Conservation (phyloP, 306 rosid genomes). For the Gillenia trifoliata region DNA sequence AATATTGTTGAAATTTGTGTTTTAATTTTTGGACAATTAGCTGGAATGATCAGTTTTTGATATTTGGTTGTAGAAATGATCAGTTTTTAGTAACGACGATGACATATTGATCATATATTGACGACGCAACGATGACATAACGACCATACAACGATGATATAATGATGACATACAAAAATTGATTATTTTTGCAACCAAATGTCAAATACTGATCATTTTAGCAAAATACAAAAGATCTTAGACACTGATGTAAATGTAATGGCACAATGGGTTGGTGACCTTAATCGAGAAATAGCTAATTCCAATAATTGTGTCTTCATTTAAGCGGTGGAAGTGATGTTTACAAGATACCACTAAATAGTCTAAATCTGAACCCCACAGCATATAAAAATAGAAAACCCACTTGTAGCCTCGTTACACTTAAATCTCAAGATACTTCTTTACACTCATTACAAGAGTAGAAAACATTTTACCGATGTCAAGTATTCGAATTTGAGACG, state of each 20-base stretch:
- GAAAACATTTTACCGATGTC: not conserved
- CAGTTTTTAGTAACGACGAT: too few species aligned
- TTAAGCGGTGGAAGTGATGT: not conserved
- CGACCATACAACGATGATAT: too few species aligned
- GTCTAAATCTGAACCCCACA: not conserved
- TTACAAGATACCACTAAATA: not conserved
- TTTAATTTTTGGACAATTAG: too few species aligned
- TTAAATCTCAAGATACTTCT: not conserved
- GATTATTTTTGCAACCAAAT: too few species aligned
- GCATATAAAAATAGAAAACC: not conserved
- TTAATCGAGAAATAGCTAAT: not conserved
- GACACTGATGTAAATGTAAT: conserved; percentile 2
- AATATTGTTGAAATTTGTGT: too few species aligned
- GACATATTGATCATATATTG: too few species aligned
- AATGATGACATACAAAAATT: too few species aligned
- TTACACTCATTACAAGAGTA: not conserved
- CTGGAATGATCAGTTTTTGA: too few species aligned
- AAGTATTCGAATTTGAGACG: not conserved
- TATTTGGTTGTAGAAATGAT: too few species aligned
- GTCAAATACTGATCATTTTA: too few species aligned
- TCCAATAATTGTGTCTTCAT: conserved; percentile 4
- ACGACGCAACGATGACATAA: too few species aligned
- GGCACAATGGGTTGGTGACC: not conserved
- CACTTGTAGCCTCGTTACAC: not conserved
- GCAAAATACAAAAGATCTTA: too few species aligned